These are phyloP conservation scores for Eucalyptus tenuipes DNA, from an alignment of 345 rosid genomes.

Conservation along the genomic window DNA sequence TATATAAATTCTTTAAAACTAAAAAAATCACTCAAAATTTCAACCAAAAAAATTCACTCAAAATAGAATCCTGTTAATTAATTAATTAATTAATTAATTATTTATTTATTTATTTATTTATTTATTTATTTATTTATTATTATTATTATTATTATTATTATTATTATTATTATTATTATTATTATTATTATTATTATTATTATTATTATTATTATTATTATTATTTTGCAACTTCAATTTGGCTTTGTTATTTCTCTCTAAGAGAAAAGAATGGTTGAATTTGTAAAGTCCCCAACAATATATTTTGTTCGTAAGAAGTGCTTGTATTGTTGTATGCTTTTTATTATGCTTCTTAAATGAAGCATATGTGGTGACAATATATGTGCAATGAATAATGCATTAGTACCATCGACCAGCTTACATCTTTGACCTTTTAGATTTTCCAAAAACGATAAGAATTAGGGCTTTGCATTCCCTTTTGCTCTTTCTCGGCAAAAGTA, in stretches of 20 bases:
- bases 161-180: too few relatives aligned
- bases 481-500: background rate
- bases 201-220: too few relatives aligned
- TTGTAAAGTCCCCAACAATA: background rate
- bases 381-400: background rate
- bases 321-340: background rate
- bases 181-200: too few relatives aligned
- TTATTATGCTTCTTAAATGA: background rate
- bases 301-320: background rate
- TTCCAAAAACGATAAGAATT: background rate
- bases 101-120: too few relatives aligned
- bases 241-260: background rate
- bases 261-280: background rate
- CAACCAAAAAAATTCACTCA: background rate
- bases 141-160: too few relatives aligned
- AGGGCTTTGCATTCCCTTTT: background rate
- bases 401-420: background rate
- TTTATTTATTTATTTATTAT: too few relatives aligned
- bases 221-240: background rate
- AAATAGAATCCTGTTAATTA: background rate
- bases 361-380: background rate
- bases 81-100: too few relatives aligned
- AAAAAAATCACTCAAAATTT: background rate
- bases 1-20: background rate
- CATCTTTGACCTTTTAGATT: background rate